These are phyloP conservation scores for Chrysoporthe austroafricana DNA, from an alignment of 2,329 filamentous ascomycete species.

Conservation along the genomic window DNA sequence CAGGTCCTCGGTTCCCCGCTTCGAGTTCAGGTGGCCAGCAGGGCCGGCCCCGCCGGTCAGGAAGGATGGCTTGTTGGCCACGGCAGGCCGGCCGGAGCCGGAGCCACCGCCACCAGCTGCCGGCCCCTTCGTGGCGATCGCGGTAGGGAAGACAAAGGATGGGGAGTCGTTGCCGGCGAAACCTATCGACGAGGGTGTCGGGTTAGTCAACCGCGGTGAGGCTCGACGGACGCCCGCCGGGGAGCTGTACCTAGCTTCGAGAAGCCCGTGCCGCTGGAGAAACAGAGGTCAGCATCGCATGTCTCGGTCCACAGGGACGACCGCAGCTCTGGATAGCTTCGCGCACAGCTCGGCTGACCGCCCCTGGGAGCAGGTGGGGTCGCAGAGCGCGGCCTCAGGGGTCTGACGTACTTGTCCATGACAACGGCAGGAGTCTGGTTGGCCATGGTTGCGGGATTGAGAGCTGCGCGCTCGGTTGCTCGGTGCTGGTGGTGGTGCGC, in stretches of 20 bases:
- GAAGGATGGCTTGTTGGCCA: constrained; percentile 94
- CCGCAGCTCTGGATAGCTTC: constrained; percentile 22
- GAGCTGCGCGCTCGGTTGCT: constrained; percentile 34
- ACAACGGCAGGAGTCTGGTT: constrained; percentile 99
- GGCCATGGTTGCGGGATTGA: constrained; percentile 68
- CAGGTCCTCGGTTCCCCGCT: constrained; percentile 95
- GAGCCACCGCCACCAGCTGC: constrained; percentile 72
- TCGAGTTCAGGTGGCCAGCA: constrained; percentile 80
- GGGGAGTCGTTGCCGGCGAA: constrained; percentile 99
- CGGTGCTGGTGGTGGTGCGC: constrained; percentile 32
- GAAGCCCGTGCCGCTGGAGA: constrained; percentile 91
- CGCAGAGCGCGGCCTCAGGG: constrained; percentile 36
- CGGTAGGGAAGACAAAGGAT: constrained; percentile 98
- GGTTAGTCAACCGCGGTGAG: constrained; percentile 32
- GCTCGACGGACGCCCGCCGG: not conserved
- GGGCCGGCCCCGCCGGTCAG: constrained; percentile 87
- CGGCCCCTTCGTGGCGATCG: constrained; percentile 91
- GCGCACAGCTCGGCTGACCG: constrained; percentile 29
- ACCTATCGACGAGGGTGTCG: constrained; percentile 56
- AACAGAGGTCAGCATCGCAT: constrained; percentile 43
- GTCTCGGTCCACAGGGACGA: constrained; percentile 24
- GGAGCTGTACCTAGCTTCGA: constrained; percentile 86
- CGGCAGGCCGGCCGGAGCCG: constrained; percentile 84
- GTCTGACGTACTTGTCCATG: constrained; percentile 97
- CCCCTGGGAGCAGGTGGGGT: constrained; percentile 31